Evolutionary conservation across 129 eudicot species (phyloP), one percentile per base, ranked within the genome.

Genomic region (sunflower (Helianthus annuus)): DNA sequence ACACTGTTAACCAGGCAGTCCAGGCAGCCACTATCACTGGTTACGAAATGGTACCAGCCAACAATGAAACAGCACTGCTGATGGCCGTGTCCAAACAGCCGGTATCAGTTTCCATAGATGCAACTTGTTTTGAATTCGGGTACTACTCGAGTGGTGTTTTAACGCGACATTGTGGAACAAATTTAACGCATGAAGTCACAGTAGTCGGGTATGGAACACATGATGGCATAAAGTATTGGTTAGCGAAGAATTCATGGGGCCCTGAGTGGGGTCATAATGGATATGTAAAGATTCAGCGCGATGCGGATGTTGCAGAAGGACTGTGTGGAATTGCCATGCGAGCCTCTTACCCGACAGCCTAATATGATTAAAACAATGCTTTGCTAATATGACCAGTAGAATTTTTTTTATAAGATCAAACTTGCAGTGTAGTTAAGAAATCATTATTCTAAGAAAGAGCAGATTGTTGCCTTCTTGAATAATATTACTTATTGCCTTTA

Each of bases 231-330:
- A 86, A 86, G 42, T 92, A 89, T 36, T 92, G 97, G 97, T 77
- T 76, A 19, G 94, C 89, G 66, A 88, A 78, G 63, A 92, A 92
- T 73, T 92, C 97, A 1, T 86, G 96, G 97, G 93, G 97, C 13
- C 29, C 79, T 16, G 84, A 70, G 64, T 89, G 96, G 97, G 96
- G 97, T 54, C 87, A 85, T 60, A 80, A 75, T 59, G 91, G 96
- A 7, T 92, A 88, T 71, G 81, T 89, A 0, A 86, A 88, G 78
- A 86, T 92, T 85, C 68, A 83, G 61, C 76, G 94, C 1, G 88
- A 86, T 4, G 40, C 78, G 16, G 29, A 62, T 9, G 82, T 76
- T 16, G 66, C 83, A 24, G 87, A 86, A 57, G 96, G 97, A 49
- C 63, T 76, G 3, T 89, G 98, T 71, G 98, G 98, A 13, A 88